phyloP scores from a whole-genome alignment of 1,139 yeast genomes.

The Fermentozyma sake region DNA sequence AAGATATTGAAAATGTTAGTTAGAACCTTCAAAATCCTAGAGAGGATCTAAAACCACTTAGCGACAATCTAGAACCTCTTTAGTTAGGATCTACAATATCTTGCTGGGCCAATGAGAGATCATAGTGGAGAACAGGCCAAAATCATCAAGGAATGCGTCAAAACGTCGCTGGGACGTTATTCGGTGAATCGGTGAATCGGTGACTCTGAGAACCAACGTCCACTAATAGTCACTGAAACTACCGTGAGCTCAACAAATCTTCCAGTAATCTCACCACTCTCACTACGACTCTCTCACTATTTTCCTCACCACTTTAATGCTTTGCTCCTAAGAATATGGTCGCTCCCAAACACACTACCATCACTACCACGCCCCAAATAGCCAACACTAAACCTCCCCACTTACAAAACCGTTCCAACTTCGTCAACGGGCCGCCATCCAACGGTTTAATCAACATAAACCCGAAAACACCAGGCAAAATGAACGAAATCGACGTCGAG shows the following conservation, averaged over 20 bases:
- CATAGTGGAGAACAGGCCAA: too few species aligned
- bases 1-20: too few species aligned
- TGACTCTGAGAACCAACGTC: too few species aligned
- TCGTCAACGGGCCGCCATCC: conserved; percentile 32
- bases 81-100: too few species aligned
- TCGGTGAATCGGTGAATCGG: too few species aligned
- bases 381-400: conserved; percentile 58
- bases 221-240: too few species aligned
- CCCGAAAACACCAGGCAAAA: conserved; percentile 88
- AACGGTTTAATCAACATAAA: conserved; percentile 56
- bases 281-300: not conserved
- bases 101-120: too few species aligned
- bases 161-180: too few species aligned
- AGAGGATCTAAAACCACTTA: too few species aligned
- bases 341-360: conserved; percentile 74
- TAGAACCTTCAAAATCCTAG: too few species aligned
- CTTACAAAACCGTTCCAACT: conserved; percentile 42
- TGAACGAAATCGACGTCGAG: conserved; percentile 88
- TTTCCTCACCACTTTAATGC: conserved; percentile 19
- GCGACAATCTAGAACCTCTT: too few species aligned
- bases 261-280: not conserved
- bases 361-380: conserved; percentile 73
- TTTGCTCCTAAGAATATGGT: conserved; percentile 63
- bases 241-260: not conserved
- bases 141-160: too few species aligned